Base-by-base conservation (phyloP, 148 eudicot genomes). In the Chenopodium album region DNA sequence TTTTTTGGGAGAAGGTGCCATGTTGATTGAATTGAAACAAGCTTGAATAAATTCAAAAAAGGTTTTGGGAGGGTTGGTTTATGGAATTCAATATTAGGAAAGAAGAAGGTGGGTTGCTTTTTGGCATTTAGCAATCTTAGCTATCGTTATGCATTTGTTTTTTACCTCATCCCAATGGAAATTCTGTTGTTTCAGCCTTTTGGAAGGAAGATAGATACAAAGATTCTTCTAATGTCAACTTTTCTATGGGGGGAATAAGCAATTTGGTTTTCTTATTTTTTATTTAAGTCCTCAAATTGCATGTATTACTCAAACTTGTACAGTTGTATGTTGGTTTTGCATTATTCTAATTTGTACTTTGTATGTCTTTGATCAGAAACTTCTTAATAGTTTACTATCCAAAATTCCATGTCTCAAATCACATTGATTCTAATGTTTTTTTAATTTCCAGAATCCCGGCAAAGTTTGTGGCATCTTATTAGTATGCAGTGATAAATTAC, bases 81-180 rank as follows among this genome's bases (percentile, higher is more conserved):
- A 66, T 76, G 76, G 68, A 76, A 81, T 81, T 76, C 41, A 76
- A 77, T 77, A 77, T 65, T 77, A 28, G 52, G 47, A 76, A 68
- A 41, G 46, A 73, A 75, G 72, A 34, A 75, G 78, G 77, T 75
- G 63, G 74, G 65, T 85, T 81, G 71, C 84, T 81, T 85, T 85
- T 81, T 85, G 87, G 82, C 84, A 81, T 85, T 59, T 85, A 81
- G 81, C 79, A 64, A 80, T 59, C 29, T 23, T 80, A 78, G 34
- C 68, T 68, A 80, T 54, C 41, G 48, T 62, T 80, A 80, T 80
- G 74, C 78, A 76, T 67, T 60, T 56, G 48, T 76, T 77, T 73
- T 84, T 76, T 10, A 68, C 73, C 66, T 66, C 62, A 71, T 71
- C 63, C 81, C 86, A 79, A 44, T 84, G 82, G 83, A 60, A 71